A percentile compares a stretch with the other conserved stretches of the same genome.
phyloP scores from a whole-genome alignment of 805 yeast species.

The Candida sonorensis region DNA sequence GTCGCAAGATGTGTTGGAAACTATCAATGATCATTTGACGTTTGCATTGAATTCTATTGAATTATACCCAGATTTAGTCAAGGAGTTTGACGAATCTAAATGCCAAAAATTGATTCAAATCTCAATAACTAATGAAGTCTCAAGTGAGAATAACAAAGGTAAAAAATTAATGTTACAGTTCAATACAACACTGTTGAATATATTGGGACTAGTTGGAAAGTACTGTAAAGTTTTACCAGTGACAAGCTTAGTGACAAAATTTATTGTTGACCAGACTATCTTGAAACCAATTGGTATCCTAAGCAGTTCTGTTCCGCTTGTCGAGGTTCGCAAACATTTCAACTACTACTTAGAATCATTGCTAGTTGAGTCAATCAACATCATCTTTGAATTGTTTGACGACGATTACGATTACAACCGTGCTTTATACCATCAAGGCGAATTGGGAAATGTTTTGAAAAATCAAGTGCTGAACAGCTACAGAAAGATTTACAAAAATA shows the following conservation, averaged over 20 bases:
- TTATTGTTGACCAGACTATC: slow-evolving; percentile 20
- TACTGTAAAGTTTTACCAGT: slow-evolving; percentile 8
- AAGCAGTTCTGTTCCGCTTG: slow-evolving; percentile 4
- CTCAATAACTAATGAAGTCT: slow-evolving; percentile 4
- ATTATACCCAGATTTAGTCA: slow-evolving; percentile 4
- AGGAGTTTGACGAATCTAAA: slow-evolving; percentile 1
- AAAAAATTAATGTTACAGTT: slow-evolving; percentile 10
- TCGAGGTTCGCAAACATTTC: slow-evolving; percentile 20
- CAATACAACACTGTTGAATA: slow-evolving; percentile 16
- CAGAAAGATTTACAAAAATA: slow-evolving; percentile 47
- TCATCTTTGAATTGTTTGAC: slow-evolving; percentile 71
- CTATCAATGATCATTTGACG: slow-evolving; percentile 13
- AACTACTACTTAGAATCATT: slow-evolving; percentile 20
- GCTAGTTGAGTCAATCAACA: slow-evolving; percentile 53
- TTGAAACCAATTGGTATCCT: slow-evolving; percentile 13
- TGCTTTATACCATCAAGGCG: slow-evolving; percentile 54
- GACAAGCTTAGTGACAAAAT: slow-evolving; percentile 16
- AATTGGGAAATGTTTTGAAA: slow-evolving; percentile 37
- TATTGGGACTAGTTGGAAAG: slow-evolving; percentile 22
- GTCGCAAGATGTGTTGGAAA: slow-evolving; percentile 8
- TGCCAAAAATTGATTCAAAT: slow-evolving; percentile 2
- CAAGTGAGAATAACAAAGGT: neutral
- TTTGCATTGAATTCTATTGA: slow-evolving; percentile 11
- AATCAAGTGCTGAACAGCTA: slow-evolving; percentile 36
- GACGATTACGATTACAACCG: slow-evolving; percentile 69